These are phyloP conservation scores for Fusarium buharicum DNA, from an alignment of 2,329 filamentous ascomycete genomes.

Conservation along the genomic window DNA sequence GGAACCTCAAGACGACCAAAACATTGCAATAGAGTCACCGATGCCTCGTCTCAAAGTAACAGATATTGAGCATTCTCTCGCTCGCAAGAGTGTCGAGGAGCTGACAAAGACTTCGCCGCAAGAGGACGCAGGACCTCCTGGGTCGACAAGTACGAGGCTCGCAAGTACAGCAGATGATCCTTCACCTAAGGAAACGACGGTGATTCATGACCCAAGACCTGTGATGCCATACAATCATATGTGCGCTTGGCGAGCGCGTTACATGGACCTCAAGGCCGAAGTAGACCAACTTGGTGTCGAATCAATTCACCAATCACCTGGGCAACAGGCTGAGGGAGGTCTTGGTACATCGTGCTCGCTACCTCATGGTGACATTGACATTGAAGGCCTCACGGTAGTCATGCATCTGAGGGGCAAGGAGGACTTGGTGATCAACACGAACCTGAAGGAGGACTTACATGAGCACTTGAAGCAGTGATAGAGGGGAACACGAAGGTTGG, in stretches of 20 bases:
- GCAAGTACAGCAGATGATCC: slow-evolving; percentile 13
- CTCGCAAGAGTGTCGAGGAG: slow-evolving; percentile 38
- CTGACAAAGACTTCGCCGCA: slow-evolving; percentile 15
- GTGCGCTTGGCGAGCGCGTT: slow-evolving; percentile 57
- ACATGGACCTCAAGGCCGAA: slow-evolving; percentile 55
- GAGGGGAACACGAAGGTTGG: slow-evolving; percentile 3
- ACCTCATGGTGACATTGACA: slow-evolving; percentile 53
- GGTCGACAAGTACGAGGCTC: slow-evolving; percentile 3
- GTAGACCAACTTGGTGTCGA: slow-evolving; percentile 56
- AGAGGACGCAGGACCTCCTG: slow-evolving; percentile 5
- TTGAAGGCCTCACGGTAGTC: slow-evolving; percentile 62
- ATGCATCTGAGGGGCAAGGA: slow-evolving; percentile 62
- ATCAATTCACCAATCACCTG: slow-evolving; percentile 42
- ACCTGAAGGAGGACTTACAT: slow-evolving; percentile 52
- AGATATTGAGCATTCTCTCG: slow-evolving; percentile 46
- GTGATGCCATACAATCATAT: slow-evolving; percentile 53
- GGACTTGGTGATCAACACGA: slow-evolving; percentile 63
- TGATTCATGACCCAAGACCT: slow-evolving; percentile 50
- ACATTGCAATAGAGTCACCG: slow-evolving; percentile 12
- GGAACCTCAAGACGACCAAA: slow-evolving; percentile 1
- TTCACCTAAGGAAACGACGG: slow-evolving; percentile 15
- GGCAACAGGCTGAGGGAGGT: slow-evolving; percentile 29
- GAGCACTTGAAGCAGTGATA: slow-evolving; percentile 20
- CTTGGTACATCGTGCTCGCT: slow-evolving; percentile 35
- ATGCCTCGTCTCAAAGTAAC: slow-evolving; percentile 42